Percentiles rank a stretch among this genome's conserved stretches.
phyloP scores from a whole-genome alignment of 1,139 yeast genomes.

The Debaryomycetaceae sp. region DNA sequence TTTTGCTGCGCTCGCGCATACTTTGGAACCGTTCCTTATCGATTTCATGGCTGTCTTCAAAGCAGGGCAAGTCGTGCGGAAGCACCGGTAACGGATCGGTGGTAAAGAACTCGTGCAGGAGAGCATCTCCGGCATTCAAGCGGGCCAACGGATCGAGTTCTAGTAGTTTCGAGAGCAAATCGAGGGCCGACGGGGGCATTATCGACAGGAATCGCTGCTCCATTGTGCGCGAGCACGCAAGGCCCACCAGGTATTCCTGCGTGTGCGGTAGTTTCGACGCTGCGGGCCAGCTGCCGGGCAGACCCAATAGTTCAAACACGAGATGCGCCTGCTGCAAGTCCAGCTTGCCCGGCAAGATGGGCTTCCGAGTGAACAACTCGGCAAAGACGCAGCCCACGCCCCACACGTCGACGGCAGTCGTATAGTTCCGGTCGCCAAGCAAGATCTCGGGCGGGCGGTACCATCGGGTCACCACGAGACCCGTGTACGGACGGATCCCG shows the following conservation, averaged over 20 bases:
- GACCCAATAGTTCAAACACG: constrained; percentile 73
- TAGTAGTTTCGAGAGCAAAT: constrained; percentile 44
- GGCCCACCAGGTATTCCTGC: constrained; percentile 29
- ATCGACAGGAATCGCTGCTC: constrained; percentile 30
- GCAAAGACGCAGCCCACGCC: constrained; percentile 96
- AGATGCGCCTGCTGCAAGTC: constrained; percentile 87
- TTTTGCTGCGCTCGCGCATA: constrained; percentile 8
- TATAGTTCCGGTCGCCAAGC: constrained; percentile 73
- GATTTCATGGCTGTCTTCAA: constrained; percentile 84
- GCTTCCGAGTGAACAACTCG: constrained; percentile 71
- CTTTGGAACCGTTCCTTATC: constrained; percentile 58
- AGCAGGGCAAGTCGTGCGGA: constrained; percentile 49
- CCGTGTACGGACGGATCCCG: constrained; percentile 71
- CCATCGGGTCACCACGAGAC: constrained; percentile 93
- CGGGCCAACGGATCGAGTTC: constrained; percentile 61
- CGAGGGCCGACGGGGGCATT: constrained; percentile 23
- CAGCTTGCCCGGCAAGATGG: constrained; percentile 75
- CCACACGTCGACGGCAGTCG: constrained; percentile 95
- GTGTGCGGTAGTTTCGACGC: constrained; percentile 55
- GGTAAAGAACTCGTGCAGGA: constrained; percentile 57
- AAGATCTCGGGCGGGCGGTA: constrained; percentile 91
- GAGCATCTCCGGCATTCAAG: constrained; percentile 69
- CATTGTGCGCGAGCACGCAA: constrained; percentile 43
- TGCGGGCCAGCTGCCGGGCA: constrained; percentile 67
- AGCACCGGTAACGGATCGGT: constrained; percentile 52